These are phyloP conservation scores for Alternaria sp. DNA, from an alignment of 2,329 filamentous ascomycete species.

Conservation along the genomic window DNA sequence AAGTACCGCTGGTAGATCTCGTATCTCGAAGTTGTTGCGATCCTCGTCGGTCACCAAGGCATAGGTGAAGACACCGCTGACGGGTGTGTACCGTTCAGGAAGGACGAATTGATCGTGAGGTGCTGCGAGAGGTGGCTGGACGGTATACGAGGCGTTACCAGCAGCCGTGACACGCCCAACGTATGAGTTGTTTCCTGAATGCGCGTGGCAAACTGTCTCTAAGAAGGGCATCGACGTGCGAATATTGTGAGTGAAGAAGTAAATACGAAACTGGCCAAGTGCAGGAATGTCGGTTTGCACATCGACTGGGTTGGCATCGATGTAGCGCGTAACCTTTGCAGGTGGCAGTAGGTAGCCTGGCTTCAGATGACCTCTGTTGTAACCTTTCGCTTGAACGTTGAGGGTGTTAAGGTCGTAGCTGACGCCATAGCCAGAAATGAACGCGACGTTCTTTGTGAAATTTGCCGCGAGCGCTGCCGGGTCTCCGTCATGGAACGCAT, in stretches of 20 bases:
- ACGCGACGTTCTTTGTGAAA: constrained; percentile 74
- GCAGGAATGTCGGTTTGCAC: constrained; percentile 80
- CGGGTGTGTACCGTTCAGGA: constrained; percentile 72
- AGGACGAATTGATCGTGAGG: constrained; percentile 72
- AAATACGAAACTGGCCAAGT: constrained; percentile 79
- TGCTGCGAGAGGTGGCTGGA: constrained; percentile 64
- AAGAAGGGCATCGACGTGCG: constrained; percentile 65
- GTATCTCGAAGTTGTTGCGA: constrained; percentile 70
- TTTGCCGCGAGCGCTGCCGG: constrained; percentile 70
- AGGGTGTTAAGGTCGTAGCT: constrained; percentile 71
- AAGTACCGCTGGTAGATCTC: constrained; percentile 68
- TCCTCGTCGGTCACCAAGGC: constrained; percentile 68
- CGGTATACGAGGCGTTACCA: constrained; percentile 68
- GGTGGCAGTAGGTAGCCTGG: constrained; percentile 65
- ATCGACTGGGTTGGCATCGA: constrained; percentile 80
- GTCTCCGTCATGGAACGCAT: constrained; percentile 67
- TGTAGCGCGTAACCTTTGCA: constrained; percentile 74
- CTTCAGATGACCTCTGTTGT: constrained; percentile 56
- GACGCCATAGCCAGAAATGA: constrained; percentile 76
- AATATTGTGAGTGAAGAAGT: constrained; percentile 73
- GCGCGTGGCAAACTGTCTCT: constrained; percentile 63
- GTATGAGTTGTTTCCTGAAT: constrained; percentile 62
- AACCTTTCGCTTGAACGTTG: constrained; percentile 64
- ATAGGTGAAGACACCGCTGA: constrained; percentile 75
- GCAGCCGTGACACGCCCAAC: constrained; percentile 67